Evolutionary conservation across 1,284 basidiomycete species (phyloP), one percentile per base, ranked within the genome.

Genomic region (Ustilago curta): DNA sequence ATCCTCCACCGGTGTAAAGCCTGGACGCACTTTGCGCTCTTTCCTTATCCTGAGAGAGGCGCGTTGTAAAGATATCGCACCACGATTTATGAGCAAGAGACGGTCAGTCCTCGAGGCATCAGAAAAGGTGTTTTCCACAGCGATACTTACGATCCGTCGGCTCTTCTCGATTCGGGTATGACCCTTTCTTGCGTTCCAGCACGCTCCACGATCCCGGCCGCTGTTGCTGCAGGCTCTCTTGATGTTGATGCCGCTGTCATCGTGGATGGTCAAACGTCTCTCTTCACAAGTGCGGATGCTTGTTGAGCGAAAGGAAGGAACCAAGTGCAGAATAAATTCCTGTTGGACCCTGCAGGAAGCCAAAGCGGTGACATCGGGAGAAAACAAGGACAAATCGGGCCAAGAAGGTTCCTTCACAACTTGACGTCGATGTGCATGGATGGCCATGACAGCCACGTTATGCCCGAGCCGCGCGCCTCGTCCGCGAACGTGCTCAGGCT

Each of bases 1-100:
- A 86, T 98, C 95, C 85, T 98, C 95, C 84, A 94, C 93, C 0
- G 95, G 95, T 1, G 94, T 96, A 86, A 91, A 98, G 1, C 95
- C 95, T 0, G 94, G 94, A 35, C 94, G 89, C 75, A 98, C 91
- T 87, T 92, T 95, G 70, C 92, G 87, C 85, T 97, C 90, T 85
- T 95, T 97, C 62, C 95, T 91, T 23, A 93, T 86, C 49, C 95
- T 97, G 53, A 16, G 19, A 23, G 42, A 14, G 11, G 21, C 19
- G 14, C 18, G 21, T 12, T 27, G 44, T 27, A 25, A 23, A 27
- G 16, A 25, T 21, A 19, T 27, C 27, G 27, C 27, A 27, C 27
- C 27, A 27, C 27, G 27, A 27, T 27, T 27, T 27, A 21, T 7
- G 44, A 11, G 25, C 25, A 23, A 45, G 25, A 45, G 23, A 27